Percentiles rank a stretch among this genome's conserved stretches.
These are phyloP conservation scores for Sarcomyxa edulis DNA, from an alignment of 768 basidiomycete species.

Conservation along the genomic window DNA sequence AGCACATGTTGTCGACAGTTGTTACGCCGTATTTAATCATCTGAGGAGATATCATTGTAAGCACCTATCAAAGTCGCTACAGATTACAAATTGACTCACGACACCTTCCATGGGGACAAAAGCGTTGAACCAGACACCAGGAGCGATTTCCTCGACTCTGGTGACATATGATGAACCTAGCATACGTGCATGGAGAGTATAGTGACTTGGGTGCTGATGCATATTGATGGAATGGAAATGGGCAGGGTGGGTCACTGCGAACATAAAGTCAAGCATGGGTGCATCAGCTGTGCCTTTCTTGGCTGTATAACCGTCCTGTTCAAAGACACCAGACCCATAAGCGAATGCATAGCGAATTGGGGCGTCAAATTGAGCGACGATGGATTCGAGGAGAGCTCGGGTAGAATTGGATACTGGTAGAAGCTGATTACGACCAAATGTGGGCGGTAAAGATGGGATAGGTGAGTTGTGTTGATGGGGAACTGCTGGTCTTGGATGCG, in stretches of 20 bases:
- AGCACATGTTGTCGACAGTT: conserved; percentile 82
- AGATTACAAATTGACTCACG: conserved; percentile 43
- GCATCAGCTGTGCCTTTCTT: conserved; percentile 23
- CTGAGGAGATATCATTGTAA: conserved; percentile 29
- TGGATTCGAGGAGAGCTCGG: conserved; percentile 71
- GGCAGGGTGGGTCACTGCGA: conserved; percentile 88
- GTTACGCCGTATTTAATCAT: conserved; percentile 97
- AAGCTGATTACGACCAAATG: conserved; percentile 79
- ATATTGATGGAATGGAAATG: conserved; percentile 98
- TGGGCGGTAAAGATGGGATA: conserved; percentile 56
- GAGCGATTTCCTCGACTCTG: conserved; percentile 64
- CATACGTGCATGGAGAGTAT: conserved; percentile 81
- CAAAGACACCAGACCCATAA: conserved; percentile 94
- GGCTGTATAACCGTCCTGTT: conserved; percentile 74
- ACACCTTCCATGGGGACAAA: conserved; percentile 80
- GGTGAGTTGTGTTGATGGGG: conserved; percentile 24
- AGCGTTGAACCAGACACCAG: conserved; percentile 96
- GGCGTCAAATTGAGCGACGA: conserved; percentile 78
- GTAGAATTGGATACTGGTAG: conserved; percentile 76
- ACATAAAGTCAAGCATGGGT: conserved; percentile 95
- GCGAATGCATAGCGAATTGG: conserved; percentile 97
- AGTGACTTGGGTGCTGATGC: conserved; percentile 87
- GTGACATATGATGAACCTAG: conserved; percentile 83
- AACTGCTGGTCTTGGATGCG: conserved; percentile 39
- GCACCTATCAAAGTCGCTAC: not conserved